phyloP scores from a whole-genome alignment of 177 flowering plant species.

The Viscum album region DNA sequence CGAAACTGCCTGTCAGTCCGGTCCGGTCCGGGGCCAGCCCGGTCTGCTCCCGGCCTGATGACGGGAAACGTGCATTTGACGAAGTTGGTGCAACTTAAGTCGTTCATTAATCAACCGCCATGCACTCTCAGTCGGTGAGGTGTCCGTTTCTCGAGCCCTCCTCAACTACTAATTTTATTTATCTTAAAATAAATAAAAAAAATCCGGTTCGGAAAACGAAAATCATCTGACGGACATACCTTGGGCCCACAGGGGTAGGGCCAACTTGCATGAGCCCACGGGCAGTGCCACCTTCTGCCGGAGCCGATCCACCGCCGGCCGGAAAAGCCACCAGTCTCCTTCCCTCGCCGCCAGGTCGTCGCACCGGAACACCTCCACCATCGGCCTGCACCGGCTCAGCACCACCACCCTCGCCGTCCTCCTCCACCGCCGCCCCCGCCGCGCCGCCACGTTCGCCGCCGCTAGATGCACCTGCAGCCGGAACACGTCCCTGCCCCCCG shows the following conservation, averaged over 20 bases:
- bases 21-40: too few species aligned
- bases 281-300: constrained; percentile 65
- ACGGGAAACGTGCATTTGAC: too few species aligned
- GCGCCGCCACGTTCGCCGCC: constrained; percentile 45
- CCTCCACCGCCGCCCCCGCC: constrained; percentile 28
- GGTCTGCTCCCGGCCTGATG: too few species aligned
- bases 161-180: too few species aligned
- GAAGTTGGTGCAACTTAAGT: too few species aligned
- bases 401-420: constrained; percentile 44
- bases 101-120: too few species aligned
- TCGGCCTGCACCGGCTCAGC: constrained; percentile 62
- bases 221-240: constrained; percentile 46
- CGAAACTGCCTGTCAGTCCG: too few species aligned
- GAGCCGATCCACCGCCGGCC: constrained; percentile 35
- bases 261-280: constrained; percentile 59
- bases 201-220: too few species aligned
- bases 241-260: constrained; percentile 67
- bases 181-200: too few species aligned
- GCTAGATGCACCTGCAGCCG: constrained; percentile 68
- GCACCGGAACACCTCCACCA: constrained; percentile 76
- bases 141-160: too few species aligned
- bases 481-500: constrained; percentile 64
- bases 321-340: constrained; percentile 71
- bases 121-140: too few species aligned
- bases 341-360: constrained; percentile 50